Evolutionary conservation across 1,284 basidiomycete species (phyloP).

Genomic region (Apiotrichum montevideense): DNA sequence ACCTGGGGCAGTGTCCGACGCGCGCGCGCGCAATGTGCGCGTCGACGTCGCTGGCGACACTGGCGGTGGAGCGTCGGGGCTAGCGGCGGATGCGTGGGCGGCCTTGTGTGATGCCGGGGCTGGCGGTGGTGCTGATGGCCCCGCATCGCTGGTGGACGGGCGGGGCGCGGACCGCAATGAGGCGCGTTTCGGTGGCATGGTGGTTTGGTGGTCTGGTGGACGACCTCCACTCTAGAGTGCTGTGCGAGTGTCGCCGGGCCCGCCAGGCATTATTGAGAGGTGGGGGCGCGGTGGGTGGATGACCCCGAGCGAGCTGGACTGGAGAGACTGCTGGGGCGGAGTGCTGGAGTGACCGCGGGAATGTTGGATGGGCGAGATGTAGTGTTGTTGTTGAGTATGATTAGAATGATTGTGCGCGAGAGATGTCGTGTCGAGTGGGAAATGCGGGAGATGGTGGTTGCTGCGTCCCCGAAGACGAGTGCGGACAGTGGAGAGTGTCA

Average conservation of each 20-base stretch:
- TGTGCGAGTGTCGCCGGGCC: not conserved
- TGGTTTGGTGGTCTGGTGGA: slow-evolving; percentile 1
- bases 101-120: not conserved
- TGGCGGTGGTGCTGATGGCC: not conserved
- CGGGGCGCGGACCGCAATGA: slow-evolving; percentile 5
- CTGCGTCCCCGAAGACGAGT: too few species aligned
- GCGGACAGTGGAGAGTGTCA: too few species aligned
- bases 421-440: too few species aligned
- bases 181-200: not conserved
- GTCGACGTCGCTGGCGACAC: not conserved
- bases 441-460: too few species aligned
- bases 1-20: not conserved
- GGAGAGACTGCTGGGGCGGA: too few species aligned
- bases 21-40: not conserved
- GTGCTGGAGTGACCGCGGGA: too few species aligned
- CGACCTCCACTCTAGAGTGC: slow-evolving; percentile 17
- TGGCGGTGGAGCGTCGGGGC: not conserved
- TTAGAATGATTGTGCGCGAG: not conserved
- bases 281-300: too few species aligned
- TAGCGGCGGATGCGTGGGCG: not conserved
- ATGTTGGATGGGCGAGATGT: not conserved
- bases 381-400: not conserved
- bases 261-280: not conserved
- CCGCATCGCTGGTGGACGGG: slow-evolving; percentile 9
- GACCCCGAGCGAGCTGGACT: not conserved